A percentile compares a stretch with the other conserved stretches of the same genome.
phyloP scores from a whole-genome alignment of 2,329 filamentous ascomycete genomes.

The Clarireedia monteithiana region DNA sequence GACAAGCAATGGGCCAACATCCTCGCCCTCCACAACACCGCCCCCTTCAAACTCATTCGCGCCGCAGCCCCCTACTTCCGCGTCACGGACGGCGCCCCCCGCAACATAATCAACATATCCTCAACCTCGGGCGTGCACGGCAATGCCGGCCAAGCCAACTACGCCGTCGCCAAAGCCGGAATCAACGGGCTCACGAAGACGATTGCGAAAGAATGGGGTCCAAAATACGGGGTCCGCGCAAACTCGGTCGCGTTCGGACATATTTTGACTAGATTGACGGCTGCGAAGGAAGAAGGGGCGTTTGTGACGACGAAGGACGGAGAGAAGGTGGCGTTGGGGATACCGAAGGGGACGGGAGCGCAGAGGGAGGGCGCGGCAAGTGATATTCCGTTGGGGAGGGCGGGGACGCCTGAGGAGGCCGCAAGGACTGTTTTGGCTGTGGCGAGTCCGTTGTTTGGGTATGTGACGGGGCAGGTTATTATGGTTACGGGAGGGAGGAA shows the following conservation, averaged over 20 bases:
- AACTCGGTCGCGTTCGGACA: conserved; percentile 83
- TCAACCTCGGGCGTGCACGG: conserved; percentile 77
- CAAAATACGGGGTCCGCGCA: conserved; percentile 68
- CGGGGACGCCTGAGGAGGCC: conserved; percentile 73
- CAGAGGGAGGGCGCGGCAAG: conserved; percentile 39
- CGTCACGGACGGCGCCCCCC: conserved; percentile 71
- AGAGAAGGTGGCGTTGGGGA: conserved; percentile 65
- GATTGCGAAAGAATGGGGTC: conserved; percentile 89
- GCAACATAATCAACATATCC: conserved; percentile 77
- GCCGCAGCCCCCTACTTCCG: conserved; percentile 81
- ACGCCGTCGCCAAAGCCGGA: conserved; percentile 77
- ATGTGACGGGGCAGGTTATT: conserved; percentile 81
- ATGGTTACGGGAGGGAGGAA: conserved; percentile 73
- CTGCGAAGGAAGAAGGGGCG: conserved; percentile 75
- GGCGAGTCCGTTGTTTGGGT: conserved; percentile 73
- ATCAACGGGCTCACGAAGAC: conserved; percentile 79
- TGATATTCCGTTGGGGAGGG: conserved; percentile 72
- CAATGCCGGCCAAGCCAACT: conserved; percentile 88
- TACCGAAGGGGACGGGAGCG: conserved; percentile 52
- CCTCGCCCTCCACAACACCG: conserved; percentile 72
- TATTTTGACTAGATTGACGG: conserved; percentile 73
- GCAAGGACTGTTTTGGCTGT: conserved; percentile 71
- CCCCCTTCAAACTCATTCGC: conserved; percentile 76
- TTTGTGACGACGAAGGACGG: conserved; percentile 72
- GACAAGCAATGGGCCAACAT: conserved; percentile 92